A percentile compares a stretch with the other conserved stretches of the same genome.
Conservation (phyloP, 495 filamentous ascomycete genomes). For the Schizothecium vesticola region DNA sequence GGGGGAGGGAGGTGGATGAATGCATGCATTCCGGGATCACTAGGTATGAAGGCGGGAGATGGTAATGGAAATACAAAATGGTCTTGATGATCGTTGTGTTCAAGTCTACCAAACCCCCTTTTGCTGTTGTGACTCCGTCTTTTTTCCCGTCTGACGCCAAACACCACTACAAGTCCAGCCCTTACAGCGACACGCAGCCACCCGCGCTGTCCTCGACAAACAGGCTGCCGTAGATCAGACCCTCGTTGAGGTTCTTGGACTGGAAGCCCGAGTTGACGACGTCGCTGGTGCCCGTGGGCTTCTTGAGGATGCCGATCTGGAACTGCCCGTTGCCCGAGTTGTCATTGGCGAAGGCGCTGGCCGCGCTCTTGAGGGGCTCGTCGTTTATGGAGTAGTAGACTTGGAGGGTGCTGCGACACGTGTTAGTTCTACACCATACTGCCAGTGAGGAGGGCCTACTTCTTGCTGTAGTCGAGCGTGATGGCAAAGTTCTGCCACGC, state of each 20-base stretch:
- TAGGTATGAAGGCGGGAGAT: too few relatives aligned
- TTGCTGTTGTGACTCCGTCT: background rate
- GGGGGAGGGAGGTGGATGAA: too few relatives aligned
- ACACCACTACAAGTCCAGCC: background rate
- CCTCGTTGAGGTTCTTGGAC: slow-evolving; percentile 44
- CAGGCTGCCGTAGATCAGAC: slow-evolving; percentile 50
- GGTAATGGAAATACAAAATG: too few relatives aligned
- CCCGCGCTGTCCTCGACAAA: slow-evolving; percentile 49
- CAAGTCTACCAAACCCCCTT: background rate
- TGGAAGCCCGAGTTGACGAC: slow-evolving; percentile 52
- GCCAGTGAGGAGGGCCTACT: slow-evolving; percentile 31
- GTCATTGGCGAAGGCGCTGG: slow-evolving; percentile 42
- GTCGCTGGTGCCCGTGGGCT: slow-evolving; percentile 49
- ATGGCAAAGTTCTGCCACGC: slow-evolving; percentile 58
- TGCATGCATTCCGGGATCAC: too few relatives aligned
- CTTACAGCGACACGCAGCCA: slow-evolving; percentile 41
- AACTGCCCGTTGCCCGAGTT: slow-evolving; percentile 52
- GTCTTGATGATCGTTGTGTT: background rate
- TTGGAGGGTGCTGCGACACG: slow-evolving; percentile 41
- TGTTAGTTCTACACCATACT: background rate
- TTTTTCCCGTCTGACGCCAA: too few relatives aligned
- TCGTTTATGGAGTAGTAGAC: slow-evolving; percentile 49
- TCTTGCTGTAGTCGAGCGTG: slow-evolving; percentile 45
- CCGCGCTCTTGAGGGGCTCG: slow-evolving; percentile 44
- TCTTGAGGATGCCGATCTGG: slow-evolving; percentile 54